Conservation (phyloP, 2,329 filamentous ascomycete genomes). For the Colletotrichum siamense region DNA sequence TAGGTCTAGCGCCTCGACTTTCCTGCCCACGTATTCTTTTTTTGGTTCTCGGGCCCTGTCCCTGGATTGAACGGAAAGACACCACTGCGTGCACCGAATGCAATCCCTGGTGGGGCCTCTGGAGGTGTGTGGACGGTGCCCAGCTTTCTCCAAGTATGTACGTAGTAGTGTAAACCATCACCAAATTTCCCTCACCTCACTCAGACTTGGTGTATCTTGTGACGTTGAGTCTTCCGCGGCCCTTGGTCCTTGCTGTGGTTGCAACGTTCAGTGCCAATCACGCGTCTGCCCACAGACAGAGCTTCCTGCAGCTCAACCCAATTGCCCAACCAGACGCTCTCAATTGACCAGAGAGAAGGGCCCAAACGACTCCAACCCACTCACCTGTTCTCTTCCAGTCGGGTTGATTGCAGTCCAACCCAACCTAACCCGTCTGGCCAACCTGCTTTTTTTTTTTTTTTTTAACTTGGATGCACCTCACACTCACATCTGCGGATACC, state of each 20-base stretch:
- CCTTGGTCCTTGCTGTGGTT: neutral
- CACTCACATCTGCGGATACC: neutral
- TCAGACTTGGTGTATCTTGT: neutral
- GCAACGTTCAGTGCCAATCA: slow-evolving; percentile 6
- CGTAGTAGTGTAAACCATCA: neutral
- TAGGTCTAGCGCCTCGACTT: neutral
- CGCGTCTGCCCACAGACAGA: slow-evolving; percentile 4
- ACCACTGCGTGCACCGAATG: neutral
- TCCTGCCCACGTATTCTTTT: neutral
- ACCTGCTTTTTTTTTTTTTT: neutral
- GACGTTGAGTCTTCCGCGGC: neutral
- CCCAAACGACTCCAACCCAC: neutral
- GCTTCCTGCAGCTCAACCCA: neutral
- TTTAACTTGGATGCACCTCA: neutral
- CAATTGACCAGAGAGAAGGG: neutral
- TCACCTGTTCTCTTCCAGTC: slow-evolving; percentile 4
- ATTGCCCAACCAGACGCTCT: slow-evolving; percentile 13
- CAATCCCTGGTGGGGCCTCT: neutral
- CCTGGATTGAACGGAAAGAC: neutral
- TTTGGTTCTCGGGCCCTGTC: neutral
- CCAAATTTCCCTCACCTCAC: neutral
- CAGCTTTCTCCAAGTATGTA: neutral
- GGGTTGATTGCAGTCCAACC: slow-evolving; percentile 17
- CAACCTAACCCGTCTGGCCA: neutral
- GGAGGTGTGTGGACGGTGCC: neutral